Base-by-base conservation (phyloP, 2,329 filamentous ascomycete species). In the Ophiocordyceps camponoti-saundersi region DNA sequence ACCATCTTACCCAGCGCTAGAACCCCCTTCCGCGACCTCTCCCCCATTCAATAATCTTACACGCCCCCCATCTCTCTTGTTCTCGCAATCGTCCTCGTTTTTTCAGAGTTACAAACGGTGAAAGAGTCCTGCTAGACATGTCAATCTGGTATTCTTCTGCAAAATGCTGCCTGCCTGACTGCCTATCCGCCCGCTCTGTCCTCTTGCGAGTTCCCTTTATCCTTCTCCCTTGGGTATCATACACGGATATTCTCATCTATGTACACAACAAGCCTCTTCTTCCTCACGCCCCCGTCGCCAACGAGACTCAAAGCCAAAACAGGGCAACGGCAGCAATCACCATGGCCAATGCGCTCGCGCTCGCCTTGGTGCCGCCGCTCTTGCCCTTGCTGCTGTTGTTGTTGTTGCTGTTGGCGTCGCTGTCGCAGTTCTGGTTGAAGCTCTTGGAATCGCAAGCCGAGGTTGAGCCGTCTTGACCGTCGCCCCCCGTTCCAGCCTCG, bases 341-440 rank as follows among this genome's bases (percentile, higher is more conserved):
- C 48, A 65, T 61, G 47, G 63, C 63, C 51, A 65, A 49, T 12
- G 57, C 59, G 49, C 63, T 67, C 11, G 57, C 57, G 20, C 61
- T 59, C 11, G 59, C 52, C 49, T 58, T 57, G 49, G 55, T 55
- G 47, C 61, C 56, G 13, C 53, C 54, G 47, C 53, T 64, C 52
- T 59, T 61, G 48, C 58, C 58, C 32, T 50, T 46, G 32, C 48
- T 51, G 42, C 45, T 48, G 46, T 50, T 51, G 40, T 46, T 36
- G 32, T n/a, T n/a, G 32, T 36, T 36, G 12, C 13, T n/a, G 11
- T 36, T 36, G 32, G 36, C 43, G 11, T 46, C 49, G 44, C 45
- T 50, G 50, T 55, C 54, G 53, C 66, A 69, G 48, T 59, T 53
- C 53, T 71, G 66, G 48, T 61, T 59, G 53, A 72, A 73, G 44